phyloP scores from a whole-genome alignment of 306 rosid genomes.

The Vachellia pachyceras region DNA sequence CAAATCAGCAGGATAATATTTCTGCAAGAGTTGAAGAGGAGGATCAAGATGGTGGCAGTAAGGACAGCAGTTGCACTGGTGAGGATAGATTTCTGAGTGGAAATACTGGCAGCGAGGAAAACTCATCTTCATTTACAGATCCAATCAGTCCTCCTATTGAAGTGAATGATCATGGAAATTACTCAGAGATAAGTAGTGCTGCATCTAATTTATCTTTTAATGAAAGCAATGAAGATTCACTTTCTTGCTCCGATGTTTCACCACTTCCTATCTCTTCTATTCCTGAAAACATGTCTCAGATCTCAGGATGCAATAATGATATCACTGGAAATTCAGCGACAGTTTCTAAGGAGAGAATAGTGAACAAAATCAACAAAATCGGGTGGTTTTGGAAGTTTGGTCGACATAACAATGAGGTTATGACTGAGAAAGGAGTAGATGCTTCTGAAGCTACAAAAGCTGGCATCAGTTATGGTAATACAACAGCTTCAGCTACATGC shows the following conservation, averaged over 20 bases:
- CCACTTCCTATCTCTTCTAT: slow-evolving; percentile 52
- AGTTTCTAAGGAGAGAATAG: slow-evolving; percentile 62
- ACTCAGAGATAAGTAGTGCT: slow-evolving; percentile 72
- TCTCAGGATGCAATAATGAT: slow-evolving; percentile 49
- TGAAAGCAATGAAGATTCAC: slow-evolving; percentile 56
- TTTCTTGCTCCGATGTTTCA: slow-evolving; percentile 39
- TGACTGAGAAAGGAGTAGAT: slow-evolving; percentile 61
- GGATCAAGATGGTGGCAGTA: slow-evolving; percentile 51
- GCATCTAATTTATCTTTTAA: slow-evolving; percentile 67
- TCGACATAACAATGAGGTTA: slow-evolving; percentile 57
- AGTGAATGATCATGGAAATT: slow-evolving; percentile 63
- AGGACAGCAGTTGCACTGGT: slow-evolving; percentile 47
- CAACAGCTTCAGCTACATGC: slow-evolving; percentile 39
- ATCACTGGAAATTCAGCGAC: slow-evolving; percentile 42
- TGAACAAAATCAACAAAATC: slow-evolving; percentile 79
- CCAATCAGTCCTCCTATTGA: slow-evolving; percentile 64
- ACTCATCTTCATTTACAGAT: slow-evolving; percentile 63
- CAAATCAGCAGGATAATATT: slow-evolving; percentile 44
- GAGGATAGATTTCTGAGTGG: slow-evolving; percentile 61
- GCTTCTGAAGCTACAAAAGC: slow-evolving; percentile 50
- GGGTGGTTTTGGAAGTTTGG: slow-evolving; percentile 89
- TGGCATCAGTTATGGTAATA: slow-evolving; percentile 38
- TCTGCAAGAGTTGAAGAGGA: slow-evolving; percentile 55
- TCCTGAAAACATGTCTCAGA: slow-evolving; percentile 46
- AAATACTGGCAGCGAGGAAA: slow-evolving; percentile 70